Percentiles rank a stretch among this genome's conserved stretches.
Evolutionary conservation across 805 yeast genomes (phyloP).

Genomic region (Candida vaughaniae): DNA sequence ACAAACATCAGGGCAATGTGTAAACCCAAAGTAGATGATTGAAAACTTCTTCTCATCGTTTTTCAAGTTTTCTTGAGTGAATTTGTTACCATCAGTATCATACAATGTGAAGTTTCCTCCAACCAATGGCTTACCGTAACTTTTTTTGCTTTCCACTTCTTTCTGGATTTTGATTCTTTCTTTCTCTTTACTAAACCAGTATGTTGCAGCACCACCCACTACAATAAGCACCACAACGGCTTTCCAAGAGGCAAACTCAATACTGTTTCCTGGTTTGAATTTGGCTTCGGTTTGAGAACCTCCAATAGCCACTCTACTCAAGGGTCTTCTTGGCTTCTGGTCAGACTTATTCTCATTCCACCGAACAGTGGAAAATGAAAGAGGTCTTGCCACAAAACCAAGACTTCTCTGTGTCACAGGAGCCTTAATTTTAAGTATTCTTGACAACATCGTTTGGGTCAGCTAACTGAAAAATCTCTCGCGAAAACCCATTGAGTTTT

Average conservation of each 20-base stretch:
- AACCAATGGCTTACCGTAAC: conserved; percentile 86
- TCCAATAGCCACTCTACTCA: conserved; percentile 80
- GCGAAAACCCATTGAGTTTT: too few relatives aligned
- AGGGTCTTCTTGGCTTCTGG: conserved; percentile 48
- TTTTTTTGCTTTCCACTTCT: conserved; percentile 82
- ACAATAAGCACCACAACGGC: conserved; percentile 65
- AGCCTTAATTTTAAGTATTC: too few relatives aligned
- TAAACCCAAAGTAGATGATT: conserved; percentile 91
- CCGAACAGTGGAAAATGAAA: background rate
- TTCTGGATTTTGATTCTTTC: conserved; percentile 68
- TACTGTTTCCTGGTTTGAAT: conserved; percentile 39
- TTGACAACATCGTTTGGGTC: too few relatives aligned
- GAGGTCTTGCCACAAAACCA: too few relatives aligned
- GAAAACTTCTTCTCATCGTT: conserved; percentile 57
- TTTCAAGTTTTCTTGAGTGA: conserved; percentile 73
- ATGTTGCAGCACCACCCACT: conserved; percentile 72
- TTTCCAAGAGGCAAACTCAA: conserved; percentile 84
- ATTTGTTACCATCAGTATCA: conserved; percentile 68
- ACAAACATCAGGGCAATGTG: conserved; percentile 97
- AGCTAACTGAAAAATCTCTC: too few relatives aligned
- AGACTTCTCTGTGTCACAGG: background rate
- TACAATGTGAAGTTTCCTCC: conserved; percentile 84
- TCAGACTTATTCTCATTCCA: background rate
- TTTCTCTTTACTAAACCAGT: conserved; percentile 73
- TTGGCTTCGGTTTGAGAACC: conserved; percentile 40